Conservation (phyloP, 2,329 filamentous ascomycete species). For the Scedosporium boydii region DNA sequence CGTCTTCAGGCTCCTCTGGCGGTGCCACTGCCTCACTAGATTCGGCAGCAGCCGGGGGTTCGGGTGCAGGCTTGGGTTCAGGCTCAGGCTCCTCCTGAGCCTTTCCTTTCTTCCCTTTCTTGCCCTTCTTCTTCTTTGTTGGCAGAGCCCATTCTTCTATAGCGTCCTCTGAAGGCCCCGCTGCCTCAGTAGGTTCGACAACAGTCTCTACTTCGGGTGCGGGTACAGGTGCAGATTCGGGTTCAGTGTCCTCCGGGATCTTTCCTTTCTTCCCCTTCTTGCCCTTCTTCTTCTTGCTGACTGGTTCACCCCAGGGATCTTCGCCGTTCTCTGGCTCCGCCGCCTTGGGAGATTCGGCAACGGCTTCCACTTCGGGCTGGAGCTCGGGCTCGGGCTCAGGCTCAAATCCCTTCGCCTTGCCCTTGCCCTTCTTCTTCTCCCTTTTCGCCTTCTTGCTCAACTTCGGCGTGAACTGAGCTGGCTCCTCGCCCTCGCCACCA, state of each 20-base stretch:
- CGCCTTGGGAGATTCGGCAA: conserved; percentile 1
- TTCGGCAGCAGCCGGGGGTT: conserved; percentile 7
- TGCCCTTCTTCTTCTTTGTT: conserved; percentile 24
- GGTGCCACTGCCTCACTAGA: neutral
- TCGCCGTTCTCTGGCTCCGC: neutral
- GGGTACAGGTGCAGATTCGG: neutral
- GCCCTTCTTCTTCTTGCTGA: conserved; percentile 1
- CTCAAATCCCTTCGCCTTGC: conserved; percentile 7
- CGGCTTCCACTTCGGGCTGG: conserved; percentile 7
- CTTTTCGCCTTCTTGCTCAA: conserved; percentile 29
- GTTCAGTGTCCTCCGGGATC: neutral
- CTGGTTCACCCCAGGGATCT: neutral
- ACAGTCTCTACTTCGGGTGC: neutral
- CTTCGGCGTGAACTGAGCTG: neutral
- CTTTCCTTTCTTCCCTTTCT: conserved; percentile 14
- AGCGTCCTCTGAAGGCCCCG: neutral
- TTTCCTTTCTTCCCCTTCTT: conserved; percentile 5
- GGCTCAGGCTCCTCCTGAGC: conserved; percentile 3
- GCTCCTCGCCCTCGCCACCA: neutral
- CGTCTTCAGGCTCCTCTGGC: neutral
- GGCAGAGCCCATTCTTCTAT: neutral
- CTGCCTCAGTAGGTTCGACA: neutral
- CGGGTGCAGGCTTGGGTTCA: conserved; percentile 6
- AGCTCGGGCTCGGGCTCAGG: conserved; percentile 4
- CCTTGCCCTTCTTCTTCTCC: conserved; percentile 8